Evolutionary conservation across 1,284 basidiomycete species (phyloP), one percentile per base, ranked within the genome.

Genomic region (Butyriboletus appendiculatus): DNA sequence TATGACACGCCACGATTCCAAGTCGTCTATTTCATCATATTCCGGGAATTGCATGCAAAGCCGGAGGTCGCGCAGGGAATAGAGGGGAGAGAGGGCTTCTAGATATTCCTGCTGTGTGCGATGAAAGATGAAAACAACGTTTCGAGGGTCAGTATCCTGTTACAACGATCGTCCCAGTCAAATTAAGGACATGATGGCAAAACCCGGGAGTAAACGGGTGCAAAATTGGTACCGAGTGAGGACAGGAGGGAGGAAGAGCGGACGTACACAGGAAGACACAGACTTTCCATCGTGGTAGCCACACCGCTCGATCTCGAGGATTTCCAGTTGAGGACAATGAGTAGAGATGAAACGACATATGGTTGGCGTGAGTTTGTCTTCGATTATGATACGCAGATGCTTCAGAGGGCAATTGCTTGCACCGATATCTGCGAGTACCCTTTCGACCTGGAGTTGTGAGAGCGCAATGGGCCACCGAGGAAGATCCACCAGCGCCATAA

Each of bases 241-340:
- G 50, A 48, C 8, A 40, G 37, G 42, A 53, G 40, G 60, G 57
- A 53, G 47, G 34, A 54, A 66, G 53, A 55, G 58, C 37, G 66
- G 58, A 72, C 67, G 56, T 69, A 68, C 67, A 69, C 54, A 65
- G 46, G 64, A 67, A 61, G 70, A 69, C 50, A 72, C 58, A 10
- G 67, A 71, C 58, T 72, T 68, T 43, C 67, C 67, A 57, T 68
- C 67, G 52, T 68, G 67, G 64, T 68, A 68, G 5, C 67, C 67
- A 48, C 67, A 68, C 45, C 70, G 69, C 41, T 68, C 67, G 8
- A 68, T 71, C 32, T 68, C 67, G 41, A 68, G 66, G 26, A 60
- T 35, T 59, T 68, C 69, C 26, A 68, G 51, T 32, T 67, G 64
- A 16, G 70, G 70, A 18, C 69, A 70, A 28, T 66, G 53, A 34